Base-by-base conservation (phyloP, 2,329 filamentous ascomycete genomes). In the Emmonsia crescens region DNA sequence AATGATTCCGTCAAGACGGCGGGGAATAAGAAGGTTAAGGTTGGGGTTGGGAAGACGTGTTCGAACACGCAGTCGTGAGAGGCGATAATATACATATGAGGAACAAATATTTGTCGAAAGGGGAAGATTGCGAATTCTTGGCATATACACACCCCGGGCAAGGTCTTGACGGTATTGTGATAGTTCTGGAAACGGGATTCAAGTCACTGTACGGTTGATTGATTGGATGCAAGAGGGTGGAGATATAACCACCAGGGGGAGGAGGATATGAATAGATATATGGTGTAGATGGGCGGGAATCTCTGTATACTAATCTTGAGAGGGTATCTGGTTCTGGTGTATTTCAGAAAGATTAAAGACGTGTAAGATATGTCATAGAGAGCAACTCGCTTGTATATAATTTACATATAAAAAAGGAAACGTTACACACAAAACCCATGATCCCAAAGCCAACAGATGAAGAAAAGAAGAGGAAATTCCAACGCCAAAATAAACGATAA, bases 1-100 rank as follows among this genome's bases (percentile, higher is more conserved):
- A 99, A 99, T 72, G 91, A 96, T 68, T 89, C 87, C 40, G 85
- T 96, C 69, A 95, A 92, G 76, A 79, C 85, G 59, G 81, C 82
- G 2, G 79, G 76, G 1, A 68, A 69, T 40, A 68, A 74, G 66
- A 65, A 68, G 21, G 72, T 76, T 44, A 77, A 76, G 68, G 70
- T 76, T 60, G 57, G 14, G 31, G 46, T 57, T 27, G 73, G 75
- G 52, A 76, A 77, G 67, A 68, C 74, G 52, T 78, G 76, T 63
- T 75, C 74, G 29, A 48, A 27, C 44, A 74, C 70, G 44, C 54
- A 64, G 21, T 64, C 52, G 9, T 62, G 60, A 52, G 66, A 54
- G 63, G 16, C 19, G 33, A 52, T 9, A 16, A 16, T 27, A 21
- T 27, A 27, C 5, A 57, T 57, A 10, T 12, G 9, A 6, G 31